Base-by-base conservation (phyloP, 2,329 filamentous ascomycete species). In the Colletotrichum musae region DNA sequence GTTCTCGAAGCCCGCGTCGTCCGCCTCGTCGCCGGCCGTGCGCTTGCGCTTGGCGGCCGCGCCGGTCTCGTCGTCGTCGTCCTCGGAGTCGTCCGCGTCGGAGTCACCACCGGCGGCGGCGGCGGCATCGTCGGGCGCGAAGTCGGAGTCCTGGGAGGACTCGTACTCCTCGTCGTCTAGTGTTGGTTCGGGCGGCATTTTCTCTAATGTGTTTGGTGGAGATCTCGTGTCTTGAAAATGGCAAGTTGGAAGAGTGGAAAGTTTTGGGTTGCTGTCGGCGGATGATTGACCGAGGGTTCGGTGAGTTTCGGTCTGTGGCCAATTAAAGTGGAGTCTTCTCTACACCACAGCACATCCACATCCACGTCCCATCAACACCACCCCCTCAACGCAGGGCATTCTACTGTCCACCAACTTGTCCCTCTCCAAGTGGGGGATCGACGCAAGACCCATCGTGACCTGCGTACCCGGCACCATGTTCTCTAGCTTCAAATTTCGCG, bases 121-220 rank as follows among this genome's bases (percentile, higher is more conserved):
- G 45, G 80, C 74, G 32, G 76, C 85, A 18, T 84, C 83, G 53
- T 89, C 89, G n/a, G 88, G 88, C 26, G 90, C 87, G 71, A 94
- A 94, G 76, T 94, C 91, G 10, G 91, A 92, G 76, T 94, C 92
- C 73, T 93, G 89, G 4, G 91, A 91, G 2, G 91, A 93, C 16
- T 85, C 88, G 74, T 93, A 93, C 68, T 88, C 69, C 24, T 86
- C 84, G 18, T 86, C 84, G 59, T 84, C 81, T 57, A 77, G 75
- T 64, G 78, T 72, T 21, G 79, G 77, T 56, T 85, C 83, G 56
- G 79, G 74, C 13, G 81, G 73, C 86, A 88, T 88, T 60, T 71
- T 80, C 62, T 80, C 63, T 54, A 26, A n/a, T 58, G 58, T 36
- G 15, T 58, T 36, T 43, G 28, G 64, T 67, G 50, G 26, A n/a